Conservation (phyloP, 2,329 filamentous ascomycete genomes). For the Cephalotrichum gorgonifer region DNA sequence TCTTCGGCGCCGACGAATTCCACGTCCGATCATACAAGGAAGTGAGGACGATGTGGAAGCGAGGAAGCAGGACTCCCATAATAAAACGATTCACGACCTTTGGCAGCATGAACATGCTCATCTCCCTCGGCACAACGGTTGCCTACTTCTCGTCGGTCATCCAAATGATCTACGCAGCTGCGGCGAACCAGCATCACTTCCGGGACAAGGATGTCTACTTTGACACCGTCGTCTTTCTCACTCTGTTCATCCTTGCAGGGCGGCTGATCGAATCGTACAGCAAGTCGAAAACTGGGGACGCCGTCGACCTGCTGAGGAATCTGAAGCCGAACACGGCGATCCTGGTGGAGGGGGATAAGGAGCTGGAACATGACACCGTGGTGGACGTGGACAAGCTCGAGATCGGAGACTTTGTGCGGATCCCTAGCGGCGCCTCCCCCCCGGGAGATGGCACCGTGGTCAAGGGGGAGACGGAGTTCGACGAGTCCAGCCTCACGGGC, state of each 20-base stretch:
- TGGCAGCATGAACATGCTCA: slow-evolving; percentile 92
- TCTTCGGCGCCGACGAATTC: slow-evolving; percentile 78
- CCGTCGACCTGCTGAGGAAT: slow-evolving; percentile 68
- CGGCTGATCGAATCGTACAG: slow-evolving; percentile 80
- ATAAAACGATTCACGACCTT: slow-evolving; percentile 78
- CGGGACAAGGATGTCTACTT: slow-evolving; percentile 62
- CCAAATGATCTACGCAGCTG: slow-evolving; percentile 58
- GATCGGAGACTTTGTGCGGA: slow-evolving; percentile 60
- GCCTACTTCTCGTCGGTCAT: slow-evolving; percentile 77
- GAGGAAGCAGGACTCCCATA: slow-evolving; percentile 61
- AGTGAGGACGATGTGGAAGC: slow-evolving; percentile 65
- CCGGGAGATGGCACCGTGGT: slow-evolving; percentile 69
- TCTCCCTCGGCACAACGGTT: slow-evolving; percentile 78
- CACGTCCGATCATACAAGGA: slow-evolving; percentile 73
- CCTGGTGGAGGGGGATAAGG: slow-evolving; percentile 43
- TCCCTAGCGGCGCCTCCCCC: slow-evolving; percentile 72
- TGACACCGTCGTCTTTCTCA: slow-evolving; percentile 86
- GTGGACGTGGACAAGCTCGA: slow-evolving; percentile 62
- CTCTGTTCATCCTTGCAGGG: slow-evolving; percentile 69
- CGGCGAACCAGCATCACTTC: slow-evolving; percentile 23
- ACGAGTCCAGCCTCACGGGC: slow-evolving; percentile 83
- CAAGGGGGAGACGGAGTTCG: slow-evolving; percentile 57
- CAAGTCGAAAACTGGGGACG: slow-evolving; percentile 82
- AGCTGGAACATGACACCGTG: slow-evolving; percentile 24
- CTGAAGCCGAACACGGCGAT: slow-evolving; percentile 69